Base-by-base conservation (phyloP, 495 filamentous ascomycete genomes). In the Hypoxylon cercidicola region DNA sequence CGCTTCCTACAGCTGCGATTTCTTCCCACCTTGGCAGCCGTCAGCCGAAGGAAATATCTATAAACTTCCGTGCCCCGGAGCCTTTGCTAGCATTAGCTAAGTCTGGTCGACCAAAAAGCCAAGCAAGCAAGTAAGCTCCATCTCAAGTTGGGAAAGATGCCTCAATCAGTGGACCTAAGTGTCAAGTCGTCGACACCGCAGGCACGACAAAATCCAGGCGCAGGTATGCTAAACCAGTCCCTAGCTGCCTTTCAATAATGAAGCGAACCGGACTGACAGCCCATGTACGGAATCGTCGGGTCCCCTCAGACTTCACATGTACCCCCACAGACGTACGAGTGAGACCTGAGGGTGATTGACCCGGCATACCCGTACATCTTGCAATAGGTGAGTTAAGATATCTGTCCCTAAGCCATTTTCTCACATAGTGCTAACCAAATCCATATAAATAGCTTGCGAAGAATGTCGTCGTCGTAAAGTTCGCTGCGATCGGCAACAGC, bases 401-500 rank as follows among this genome's bases (percentile, higher is more conserved):
- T 37, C 21, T 5, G 15, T 13, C 40, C 18, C 15, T n/a, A 12
- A 21, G 3, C 12, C 30, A 3, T 28, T 15, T 10, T 25, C 34
- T 37, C 13, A 20, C n/a, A 7, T 4, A 10, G n/a, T 25, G 15
- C 55, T 63, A 56, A 62, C 39, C 1, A 16, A 25, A 0, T 18
- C 16, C 16, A 7, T 28, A 20, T 5, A 13, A 12, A 40, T 39
- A 68, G 65, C 65, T 16, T 68, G 65, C 35, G 65, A 68, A 56
- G 65, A 68, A 68, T 68, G 65, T 51, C 65, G 65, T 63, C 65
- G 65, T 51, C 59, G 65, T 20, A 68, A 68, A 55, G 65, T 68
- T 21, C 65, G 65, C 20, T 68, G 65, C 49, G 65, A 68, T 15
- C 59, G 65, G 2, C 59, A 68, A 13, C 65, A 68, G 18, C 65